Evolutionary conservation across 768 basidiomycete species (phyloP).

Genomic region (Boletus reticuloceps): DNA sequence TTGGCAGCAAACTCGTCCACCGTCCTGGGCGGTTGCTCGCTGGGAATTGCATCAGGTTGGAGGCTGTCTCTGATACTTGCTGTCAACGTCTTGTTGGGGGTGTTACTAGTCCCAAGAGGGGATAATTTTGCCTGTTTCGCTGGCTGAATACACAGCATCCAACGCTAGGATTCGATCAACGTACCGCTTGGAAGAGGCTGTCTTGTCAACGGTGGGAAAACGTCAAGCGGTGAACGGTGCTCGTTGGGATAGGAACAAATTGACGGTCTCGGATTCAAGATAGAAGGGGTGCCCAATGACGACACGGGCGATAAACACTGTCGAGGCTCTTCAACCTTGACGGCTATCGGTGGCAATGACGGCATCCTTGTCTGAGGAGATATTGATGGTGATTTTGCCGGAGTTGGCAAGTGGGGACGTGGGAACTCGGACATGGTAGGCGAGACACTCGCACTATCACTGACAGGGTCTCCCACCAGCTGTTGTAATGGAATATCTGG

Average conservation of each 20-base stretch:
- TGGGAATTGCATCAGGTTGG: neutral
- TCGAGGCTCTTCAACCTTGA: constrained; percentile 25
- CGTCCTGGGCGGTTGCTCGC: constrained; percentile 17
- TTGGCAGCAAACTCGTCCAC: constrained; percentile 17
- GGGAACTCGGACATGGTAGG: constrained; percentile 11
- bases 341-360: constrained; percentile 31
- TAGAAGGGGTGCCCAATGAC: neutral
- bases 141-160: neutral
- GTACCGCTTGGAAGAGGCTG: constrained; percentile 1
- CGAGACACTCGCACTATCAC: constrained; percentile 9
- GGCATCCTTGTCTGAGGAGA: constrained; percentile 11
- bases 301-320: neutral
- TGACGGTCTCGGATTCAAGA: neutral
- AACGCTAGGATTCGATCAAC: neutral
- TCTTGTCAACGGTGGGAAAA: constrained; percentile 4
- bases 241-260: neutral
- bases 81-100: neutral
- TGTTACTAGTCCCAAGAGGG: neutral
- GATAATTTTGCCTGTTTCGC: neutral
- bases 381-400: constrained; percentile 22
- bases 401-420: constrained; percentile 28
- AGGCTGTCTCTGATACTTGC: constrained; percentile 14
- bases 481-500: constrained; percentile 9
- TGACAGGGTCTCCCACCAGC: neutral
- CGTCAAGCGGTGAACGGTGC: neutral